Evolutionary conservation across 345 rosid genomes (phyloP).

Genomic region (Citrus maxima): DNA sequence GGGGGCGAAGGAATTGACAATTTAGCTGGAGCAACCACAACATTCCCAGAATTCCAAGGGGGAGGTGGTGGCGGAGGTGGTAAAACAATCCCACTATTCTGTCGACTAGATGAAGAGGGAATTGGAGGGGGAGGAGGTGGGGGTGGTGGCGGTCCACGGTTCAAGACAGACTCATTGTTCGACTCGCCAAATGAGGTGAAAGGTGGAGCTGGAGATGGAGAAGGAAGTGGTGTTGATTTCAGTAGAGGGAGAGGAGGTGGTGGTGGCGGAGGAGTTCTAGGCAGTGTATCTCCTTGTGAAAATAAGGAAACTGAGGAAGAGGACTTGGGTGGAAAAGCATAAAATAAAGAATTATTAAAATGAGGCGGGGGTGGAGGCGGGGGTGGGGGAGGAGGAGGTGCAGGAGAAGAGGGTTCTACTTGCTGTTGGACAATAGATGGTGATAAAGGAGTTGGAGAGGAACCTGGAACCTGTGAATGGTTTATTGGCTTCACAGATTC

Average conservation of each 20-base stretch:
- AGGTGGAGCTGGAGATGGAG: constrained; percentile 16
- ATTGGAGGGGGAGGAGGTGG: constrained; percentile 36
- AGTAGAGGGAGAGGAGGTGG: constrained; percentile 13
- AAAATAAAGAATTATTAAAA: not conserved
- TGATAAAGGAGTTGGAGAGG: constrained; percentile 34
- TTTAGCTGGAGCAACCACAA: constrained; percentile 20
- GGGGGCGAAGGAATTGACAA: constrained; percentile 21
- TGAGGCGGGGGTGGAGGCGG: constrained; percentile 24
- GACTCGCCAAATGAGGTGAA: constrained; percentile 25
- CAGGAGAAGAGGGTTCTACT: constrained; percentile 25
- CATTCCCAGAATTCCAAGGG: constrained; percentile 52
- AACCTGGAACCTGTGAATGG: constrained; percentile 34
- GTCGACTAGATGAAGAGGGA: constrained; percentile 29
- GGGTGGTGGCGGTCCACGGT: constrained; percentile 27
- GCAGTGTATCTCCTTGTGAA: not conserved
- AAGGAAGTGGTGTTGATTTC: not conserved
- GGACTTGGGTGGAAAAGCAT: not conserved
- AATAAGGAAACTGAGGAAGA: not conserved
- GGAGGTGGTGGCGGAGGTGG: constrained; percentile 55
- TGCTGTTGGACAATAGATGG: constrained; percentile 29
- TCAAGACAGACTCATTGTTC: constrained; percentile 21
- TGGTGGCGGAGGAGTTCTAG: constrained; percentile 9
- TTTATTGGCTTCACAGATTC: constrained; percentile 26
- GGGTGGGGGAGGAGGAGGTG: constrained; percentile 24
- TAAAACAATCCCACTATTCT: constrained; percentile 27